These are phyloP conservation scores for Aspergillus funiculosus DNA, from an alignment of 495 filamentous ascomycete genomes.

Conservation along the genomic window DNA sequence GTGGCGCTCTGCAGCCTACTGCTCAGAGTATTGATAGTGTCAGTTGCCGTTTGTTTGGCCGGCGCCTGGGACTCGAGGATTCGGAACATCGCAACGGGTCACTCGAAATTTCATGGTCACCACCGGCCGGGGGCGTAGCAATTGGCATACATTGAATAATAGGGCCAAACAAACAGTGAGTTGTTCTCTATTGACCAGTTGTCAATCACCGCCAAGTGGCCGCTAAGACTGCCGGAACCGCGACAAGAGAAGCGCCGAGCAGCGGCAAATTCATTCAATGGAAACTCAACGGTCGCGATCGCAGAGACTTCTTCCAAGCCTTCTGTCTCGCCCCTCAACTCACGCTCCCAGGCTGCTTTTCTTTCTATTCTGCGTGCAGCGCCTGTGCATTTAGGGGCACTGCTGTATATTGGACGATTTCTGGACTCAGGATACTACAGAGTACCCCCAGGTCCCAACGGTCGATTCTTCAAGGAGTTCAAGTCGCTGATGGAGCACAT, in stretches of 20 bases:
- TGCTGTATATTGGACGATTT: background rate
- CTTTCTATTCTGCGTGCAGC: constrained; percentile 2
- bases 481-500: constrained; percentile 17
- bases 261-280: constrained; percentile 6
- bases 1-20: constrained; percentile 80
- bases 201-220: constrained; percentile 16
- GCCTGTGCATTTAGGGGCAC: background rate
- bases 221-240: constrained; percentile 23
- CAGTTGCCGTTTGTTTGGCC: constrained; percentile 90
- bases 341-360: constrained; percentile 7
- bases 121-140: constrained; percentile 27
- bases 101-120: constrained; percentile 44
- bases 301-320: constrained; percentile 18
- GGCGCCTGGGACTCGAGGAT: constrained; percentile 81
- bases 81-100: constrained; percentile 64
- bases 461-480: background rate
- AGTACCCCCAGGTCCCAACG: background rate
- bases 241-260: constrained; percentile 25
- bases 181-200: constrained; percentile 15
- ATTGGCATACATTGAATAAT: constrained; percentile 29
- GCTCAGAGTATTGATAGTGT: constrained; percentile 85
- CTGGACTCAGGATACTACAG: background rate
- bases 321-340: constrained; percentile 1
- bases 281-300: constrained; percentile 13
- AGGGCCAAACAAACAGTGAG: constrained; percentile 12